Conservation (phyloP, 495 filamentous ascomycete genomes). For the Podospora pseudopauciseta region DNA sequence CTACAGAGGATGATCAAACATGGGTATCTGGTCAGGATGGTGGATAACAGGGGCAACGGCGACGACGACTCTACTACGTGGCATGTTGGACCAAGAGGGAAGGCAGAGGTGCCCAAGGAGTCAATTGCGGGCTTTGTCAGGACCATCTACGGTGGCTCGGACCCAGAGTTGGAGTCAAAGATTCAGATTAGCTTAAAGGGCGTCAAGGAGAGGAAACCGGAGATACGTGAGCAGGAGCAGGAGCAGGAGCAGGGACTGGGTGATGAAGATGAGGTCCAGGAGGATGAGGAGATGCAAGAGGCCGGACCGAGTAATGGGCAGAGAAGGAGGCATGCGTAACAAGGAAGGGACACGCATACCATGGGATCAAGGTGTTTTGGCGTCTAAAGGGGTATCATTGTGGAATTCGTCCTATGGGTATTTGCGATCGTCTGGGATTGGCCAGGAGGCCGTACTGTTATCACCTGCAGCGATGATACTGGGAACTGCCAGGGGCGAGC, state of each 20-base stretch:
- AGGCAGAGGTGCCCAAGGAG: constrained; percentile 73
- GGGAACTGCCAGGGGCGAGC: background rate
- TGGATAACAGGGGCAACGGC: constrained; percentile 51
- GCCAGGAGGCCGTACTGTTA: background rate
- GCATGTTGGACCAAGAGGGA: constrained; percentile 78
- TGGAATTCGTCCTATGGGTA: background rate
- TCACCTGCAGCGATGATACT: background rate
- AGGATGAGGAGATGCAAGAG: constrained; percentile 15
- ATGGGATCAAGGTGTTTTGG: background rate
- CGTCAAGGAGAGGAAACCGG: constrained; percentile 35
- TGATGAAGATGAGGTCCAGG: constrained; percentile 17
- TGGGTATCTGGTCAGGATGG: constrained; percentile 73
- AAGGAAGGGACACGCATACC: background rate
- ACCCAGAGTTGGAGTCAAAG: constrained; percentile 51
- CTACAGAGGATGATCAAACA: constrained; percentile 73
- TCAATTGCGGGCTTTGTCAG: constrained; percentile 68
- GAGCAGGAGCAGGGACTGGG: constrained; percentile 14
- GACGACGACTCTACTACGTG: constrained; percentile 76
- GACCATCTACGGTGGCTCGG: constrained; percentile 51
- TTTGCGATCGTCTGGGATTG: background rate
- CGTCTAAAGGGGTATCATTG: constrained; percentile 13
- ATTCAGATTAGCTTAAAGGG: constrained; percentile 51
- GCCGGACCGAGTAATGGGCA: constrained; percentile 24
- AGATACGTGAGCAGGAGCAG: constrained; percentile 8
- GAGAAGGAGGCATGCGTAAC: constrained; percentile 14